A percentile compares a stretch with the other conserved stretches of the same genome.
These are phyloP conservation scores for Xylaria sp. DNA, from an alignment of 2,329 filamentous ascomycete species.

Conservation along the genomic window DNA sequence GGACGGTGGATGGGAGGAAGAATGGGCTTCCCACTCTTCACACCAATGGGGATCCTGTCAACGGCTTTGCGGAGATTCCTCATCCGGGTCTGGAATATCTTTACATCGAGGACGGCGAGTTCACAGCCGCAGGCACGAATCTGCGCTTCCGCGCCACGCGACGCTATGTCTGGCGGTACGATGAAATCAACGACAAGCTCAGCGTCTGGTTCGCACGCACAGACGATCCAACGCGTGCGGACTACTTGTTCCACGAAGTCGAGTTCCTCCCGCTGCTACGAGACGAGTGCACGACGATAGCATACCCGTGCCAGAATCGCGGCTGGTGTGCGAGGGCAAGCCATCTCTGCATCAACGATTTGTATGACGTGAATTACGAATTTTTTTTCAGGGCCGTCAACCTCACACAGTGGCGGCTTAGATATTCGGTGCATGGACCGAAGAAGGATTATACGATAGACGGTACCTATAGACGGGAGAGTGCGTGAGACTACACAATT, in stretches of 20 bases:
- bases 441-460: constrained; percentile 66
- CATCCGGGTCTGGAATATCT: constrained; percentile 55
- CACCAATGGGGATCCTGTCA: neutral
- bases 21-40: constrained; percentile 8
- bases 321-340: constrained; percentile 30
- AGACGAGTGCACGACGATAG: constrained; percentile 1
- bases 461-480: constrained; percentile 44
- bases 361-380: constrained; percentile 64
- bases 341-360: constrained; percentile 67
- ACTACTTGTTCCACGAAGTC: constrained; percentile 72
- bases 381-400: constrained; percentile 58
- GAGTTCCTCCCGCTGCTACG: constrained; percentile 46
- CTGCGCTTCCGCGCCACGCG: constrained; percentile 55
- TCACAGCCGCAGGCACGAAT: constrained; percentile 49
- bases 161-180: constrained; percentile 69
- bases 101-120: constrained; percentile 63
- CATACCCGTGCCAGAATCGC: constrained; percentile 4
- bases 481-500: neutral
- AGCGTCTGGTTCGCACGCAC: constrained; percentile 69
- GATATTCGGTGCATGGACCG: constrained; percentile 63
- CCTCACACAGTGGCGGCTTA: constrained; percentile 53
- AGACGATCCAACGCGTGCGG: constrained; percentile 56
- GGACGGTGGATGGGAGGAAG: constrained; percentile 48
- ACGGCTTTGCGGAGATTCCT: constrained; percentile 20
- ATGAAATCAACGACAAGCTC: constrained; percentile 53